A percentile compares a stretch with the other conserved stretches of the same genome.
phyloP scores from a whole-genome alignment of 148 eudicot genomes.

The Fagopyrum homotropicum region DNA sequence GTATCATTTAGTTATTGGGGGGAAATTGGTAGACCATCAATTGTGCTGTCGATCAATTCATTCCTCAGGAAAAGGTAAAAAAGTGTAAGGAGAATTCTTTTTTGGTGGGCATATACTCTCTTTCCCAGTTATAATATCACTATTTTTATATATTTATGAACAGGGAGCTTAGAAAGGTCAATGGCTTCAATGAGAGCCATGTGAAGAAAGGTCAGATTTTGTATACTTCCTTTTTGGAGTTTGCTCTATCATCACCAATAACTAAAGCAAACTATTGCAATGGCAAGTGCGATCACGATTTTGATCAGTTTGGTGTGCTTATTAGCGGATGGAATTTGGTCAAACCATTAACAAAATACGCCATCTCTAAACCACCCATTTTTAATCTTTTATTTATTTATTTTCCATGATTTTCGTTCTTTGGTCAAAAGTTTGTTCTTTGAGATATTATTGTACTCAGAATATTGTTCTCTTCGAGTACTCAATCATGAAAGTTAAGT shows the following conservation, averaged over 20 bases:
- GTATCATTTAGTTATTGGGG: background rate
- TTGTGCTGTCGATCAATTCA: background rate
- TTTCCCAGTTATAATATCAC: background rate
- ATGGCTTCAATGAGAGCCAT: slow-evolving; percentile 4
- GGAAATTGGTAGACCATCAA: slow-evolving; percentile 7
- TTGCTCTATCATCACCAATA: background rate
- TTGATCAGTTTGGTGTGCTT: background rate
- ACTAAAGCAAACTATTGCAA: background rate
- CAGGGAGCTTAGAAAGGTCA: background rate
- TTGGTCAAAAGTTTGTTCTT: too few species aligned
- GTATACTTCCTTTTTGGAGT: background rate
- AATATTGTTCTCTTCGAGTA: background rate
- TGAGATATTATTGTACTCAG: background rate
- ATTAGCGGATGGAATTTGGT: background rate
- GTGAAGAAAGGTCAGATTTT: slow-evolving; percentile 12
- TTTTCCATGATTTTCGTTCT: too few species aligned
- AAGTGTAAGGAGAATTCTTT: slow-evolving; percentile 5
- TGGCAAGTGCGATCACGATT: background rate
- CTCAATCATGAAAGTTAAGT: background rate
- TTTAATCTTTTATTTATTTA: background rate
- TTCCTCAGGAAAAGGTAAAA: background rate
- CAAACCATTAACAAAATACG: background rate
- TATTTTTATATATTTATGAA: background rate
- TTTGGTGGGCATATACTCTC: slow-evolving; percentile 1
- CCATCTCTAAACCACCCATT: background rate